A percentile compares a stretch with the other conserved stretches of the same genome.
Conservation (phyloP, 345 rosid genomes). For the Anastatica hierochuntica region DNA sequence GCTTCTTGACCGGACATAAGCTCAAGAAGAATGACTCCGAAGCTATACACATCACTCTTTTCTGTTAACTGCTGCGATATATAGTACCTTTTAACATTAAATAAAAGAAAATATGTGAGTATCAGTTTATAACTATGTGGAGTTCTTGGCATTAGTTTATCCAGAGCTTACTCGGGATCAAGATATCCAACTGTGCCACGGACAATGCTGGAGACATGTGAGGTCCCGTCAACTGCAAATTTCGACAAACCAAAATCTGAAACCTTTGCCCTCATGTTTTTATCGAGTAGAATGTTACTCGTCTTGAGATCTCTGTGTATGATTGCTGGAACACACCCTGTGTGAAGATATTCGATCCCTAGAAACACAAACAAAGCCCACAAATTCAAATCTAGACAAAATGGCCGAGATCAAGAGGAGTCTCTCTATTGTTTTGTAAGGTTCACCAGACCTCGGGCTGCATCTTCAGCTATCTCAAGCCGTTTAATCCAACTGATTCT, state of each 20-base stretch:
- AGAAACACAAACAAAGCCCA: conserved; percentile 18
- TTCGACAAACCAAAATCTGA: conserved; percentile 96
- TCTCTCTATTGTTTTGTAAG: not conserved
- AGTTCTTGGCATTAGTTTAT: conserved; percentile 1
- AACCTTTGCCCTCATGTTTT: conserved; percentile 83
- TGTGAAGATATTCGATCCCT: conserved; percentile 98
- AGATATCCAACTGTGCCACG: conserved; percentile 98
- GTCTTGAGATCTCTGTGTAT: conserved; percentile 94
- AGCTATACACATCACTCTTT: conserved; percentile 97
- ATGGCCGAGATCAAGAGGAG: not conserved
- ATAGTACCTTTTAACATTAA: conserved; percentile 49
- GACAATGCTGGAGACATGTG: conserved; percentile 96
- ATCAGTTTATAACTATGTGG: not conserved
- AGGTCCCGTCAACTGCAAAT: conserved; percentile 72
- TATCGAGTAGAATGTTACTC: conserved; percentile 91
- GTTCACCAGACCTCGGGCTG: conserved; percentile 60
- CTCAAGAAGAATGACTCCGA: conserved; percentile 94
- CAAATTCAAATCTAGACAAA: not conserved
- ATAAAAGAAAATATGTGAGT: not conserved
- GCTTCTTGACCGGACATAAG: conserved; percentile 95
- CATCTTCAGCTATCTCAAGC: conserved; percentile 94
- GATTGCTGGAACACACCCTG: conserved; percentile 92
- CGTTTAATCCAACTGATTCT: conserved; percentile 85
- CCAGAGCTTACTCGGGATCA: conserved; percentile 82
- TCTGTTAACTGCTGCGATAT: conserved; percentile 96